phyloP scores from a whole-genome alignment of 75 land plant genomes.

The Chamaecyparis obtusa region DNA sequence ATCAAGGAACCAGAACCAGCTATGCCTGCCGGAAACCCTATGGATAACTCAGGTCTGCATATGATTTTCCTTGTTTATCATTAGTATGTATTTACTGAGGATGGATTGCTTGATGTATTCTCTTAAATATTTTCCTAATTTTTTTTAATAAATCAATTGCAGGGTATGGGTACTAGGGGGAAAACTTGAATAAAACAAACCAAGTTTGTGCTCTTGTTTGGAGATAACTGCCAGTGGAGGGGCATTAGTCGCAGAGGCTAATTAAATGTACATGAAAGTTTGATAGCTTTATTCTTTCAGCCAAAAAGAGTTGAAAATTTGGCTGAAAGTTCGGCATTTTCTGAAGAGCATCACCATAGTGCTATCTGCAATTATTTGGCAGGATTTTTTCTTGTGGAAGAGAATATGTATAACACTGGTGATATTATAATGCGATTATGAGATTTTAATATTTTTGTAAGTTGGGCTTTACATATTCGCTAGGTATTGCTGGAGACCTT shows the following conservation, averaged over 20 bases:
- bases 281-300: conserved; percentile 4
- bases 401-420: background rate
- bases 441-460: too few relatives aligned
- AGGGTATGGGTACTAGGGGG: conserved; percentile 11
- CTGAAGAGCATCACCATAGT: background rate
- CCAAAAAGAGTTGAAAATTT: background rate
- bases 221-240: background rate
- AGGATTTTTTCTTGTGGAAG: background rate
- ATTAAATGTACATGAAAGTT: background rate
- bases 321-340: conserved; percentile 12
- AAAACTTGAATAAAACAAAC: background rate
- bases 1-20: conserved; percentile 76
- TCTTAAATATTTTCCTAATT: background rate
- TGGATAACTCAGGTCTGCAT: conserved; percentile 74
- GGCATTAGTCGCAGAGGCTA: background rate
- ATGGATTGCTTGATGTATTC: background rate
- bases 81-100: background rate
- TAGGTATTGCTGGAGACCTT: background rate
- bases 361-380: background rate
- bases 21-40: conserved; percentile 53
- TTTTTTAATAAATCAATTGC: background rate
- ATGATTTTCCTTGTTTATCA: background rate
- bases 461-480: background rate
- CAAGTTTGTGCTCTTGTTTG: background rate
- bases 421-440: background rate